A percentile compares a stretch with the other conserved stretches of the same genome.
Evolutionary conservation across 768 basidiomycete species (phyloP).

Genomic region (Lentinula boryana): DNA sequence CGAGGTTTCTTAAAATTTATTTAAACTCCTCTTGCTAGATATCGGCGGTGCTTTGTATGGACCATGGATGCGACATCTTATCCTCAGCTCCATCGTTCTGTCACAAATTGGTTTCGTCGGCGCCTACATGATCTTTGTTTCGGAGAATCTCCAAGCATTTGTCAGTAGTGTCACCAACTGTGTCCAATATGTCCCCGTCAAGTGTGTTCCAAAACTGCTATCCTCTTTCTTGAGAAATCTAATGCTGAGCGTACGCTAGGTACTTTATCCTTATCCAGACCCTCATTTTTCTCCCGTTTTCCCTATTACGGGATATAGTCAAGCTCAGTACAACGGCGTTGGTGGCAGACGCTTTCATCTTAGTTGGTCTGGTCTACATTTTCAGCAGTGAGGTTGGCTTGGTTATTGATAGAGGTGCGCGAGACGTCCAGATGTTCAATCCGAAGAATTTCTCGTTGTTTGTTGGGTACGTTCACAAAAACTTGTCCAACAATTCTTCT

Average conservation of each 20-base stretch:
- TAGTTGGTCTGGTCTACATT: conserved; percentile 82
- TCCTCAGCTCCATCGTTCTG: conserved; percentile 79
- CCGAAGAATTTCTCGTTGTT: conserved; percentile 83
- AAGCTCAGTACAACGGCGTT: conserved; percentile 91
- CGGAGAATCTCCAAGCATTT: conserved; percentile 70
- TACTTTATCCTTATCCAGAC: conserved; percentile 77
- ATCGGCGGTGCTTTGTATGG: conserved; percentile 93
- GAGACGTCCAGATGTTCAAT: conserved; percentile 84
- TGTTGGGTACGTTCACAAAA: conserved; percentile 60
- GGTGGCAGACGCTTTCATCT: conserved; percentile 91
- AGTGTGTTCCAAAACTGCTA: not conserved
- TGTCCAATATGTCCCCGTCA: conserved; percentile 6
- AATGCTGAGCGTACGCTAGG: not conserved
- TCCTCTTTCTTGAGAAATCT: not conserved
- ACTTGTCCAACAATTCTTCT: conserved; percentile 3
- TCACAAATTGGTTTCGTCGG: conserved; percentile 88
- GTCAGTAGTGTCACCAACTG: conserved; percentile 1
- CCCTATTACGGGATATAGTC: conserved; percentile 88
- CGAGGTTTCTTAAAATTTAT: not conserved
- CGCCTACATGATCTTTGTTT: conserved; percentile 95
- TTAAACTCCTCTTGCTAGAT: conserved; percentile 39
- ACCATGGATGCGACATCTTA: conserved; percentile 85
- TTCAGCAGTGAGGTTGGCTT: conserved; percentile 78
- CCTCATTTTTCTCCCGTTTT: conserved; percentile 83
- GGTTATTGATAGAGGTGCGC: conserved; percentile 63